Conservation (phyloP, 2,329 filamentous ascomycete genomes). For the Diaporthe amygdali region DNA sequence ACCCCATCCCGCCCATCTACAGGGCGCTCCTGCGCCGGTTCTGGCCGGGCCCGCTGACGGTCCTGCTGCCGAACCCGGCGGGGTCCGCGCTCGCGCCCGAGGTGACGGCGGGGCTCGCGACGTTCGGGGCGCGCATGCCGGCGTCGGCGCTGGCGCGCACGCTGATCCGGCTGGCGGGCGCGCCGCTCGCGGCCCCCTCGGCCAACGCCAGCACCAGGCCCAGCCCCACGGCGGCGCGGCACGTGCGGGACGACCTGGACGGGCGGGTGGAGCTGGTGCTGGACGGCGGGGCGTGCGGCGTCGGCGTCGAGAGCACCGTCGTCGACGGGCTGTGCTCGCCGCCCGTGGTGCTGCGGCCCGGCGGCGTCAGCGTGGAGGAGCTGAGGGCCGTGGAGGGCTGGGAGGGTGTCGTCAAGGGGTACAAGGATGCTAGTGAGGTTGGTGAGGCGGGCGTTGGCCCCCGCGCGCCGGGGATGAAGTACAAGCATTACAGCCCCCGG, state of each 20-base stretch:
- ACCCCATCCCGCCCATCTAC: slow-evolving; percentile 75
- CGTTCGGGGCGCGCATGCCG: slow-evolving; percentile 92
- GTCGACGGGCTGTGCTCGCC: slow-evolving; percentile 85
- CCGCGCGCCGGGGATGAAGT: slow-evolving; percentile 96
- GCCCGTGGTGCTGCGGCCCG: slow-evolving; percentile 83
- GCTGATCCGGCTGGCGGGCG: slow-evolving; percentile 79
- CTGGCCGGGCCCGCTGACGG: slow-evolving; percentile 94
- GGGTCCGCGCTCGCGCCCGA: slow-evolving; percentile 79
- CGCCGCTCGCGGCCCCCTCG: slow-evolving; percentile 87
- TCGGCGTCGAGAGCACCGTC: slow-evolving; percentile 96
- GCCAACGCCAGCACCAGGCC: slow-evolving; percentile 95
- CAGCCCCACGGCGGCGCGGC: slow-evolving; percentile 87
- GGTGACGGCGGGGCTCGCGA: slow-evolving; percentile 83
- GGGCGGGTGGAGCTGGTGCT: slow-evolving; percentile 86
- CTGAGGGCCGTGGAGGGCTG: slow-evolving; percentile 78
- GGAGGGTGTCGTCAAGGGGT: slow-evolving; percentile 78
- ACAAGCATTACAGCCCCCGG: slow-evolving; percentile 94
- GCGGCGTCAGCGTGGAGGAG: slow-evolving; percentile 84
- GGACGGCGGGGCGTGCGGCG: slow-evolving; percentile 83
- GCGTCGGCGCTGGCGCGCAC: slow-evolving; percentile 82
- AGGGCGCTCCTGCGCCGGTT: slow-evolving; percentile 77
- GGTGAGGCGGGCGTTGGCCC: slow-evolving; percentile 60
- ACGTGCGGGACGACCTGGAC: slow-evolving; percentile 84
- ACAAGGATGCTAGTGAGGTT: slow-evolving; percentile 75
- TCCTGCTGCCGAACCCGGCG: slow-evolving; percentile 80